Base-by-base conservation (phyloP, 495 filamentous ascomycete genomes). In the Penicillium subrubescens region DNA sequence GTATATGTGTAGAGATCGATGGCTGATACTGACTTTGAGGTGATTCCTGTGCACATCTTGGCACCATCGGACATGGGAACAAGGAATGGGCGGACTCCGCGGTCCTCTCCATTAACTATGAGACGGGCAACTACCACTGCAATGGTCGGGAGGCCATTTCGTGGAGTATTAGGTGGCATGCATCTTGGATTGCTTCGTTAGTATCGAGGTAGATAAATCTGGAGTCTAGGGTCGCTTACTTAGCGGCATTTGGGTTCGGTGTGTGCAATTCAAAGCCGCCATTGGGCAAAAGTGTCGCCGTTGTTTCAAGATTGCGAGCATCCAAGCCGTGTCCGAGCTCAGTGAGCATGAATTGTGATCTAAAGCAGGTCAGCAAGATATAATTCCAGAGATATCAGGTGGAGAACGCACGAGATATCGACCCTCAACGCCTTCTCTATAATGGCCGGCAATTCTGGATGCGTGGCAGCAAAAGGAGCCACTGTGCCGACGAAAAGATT, bases 281-380 rank as follows among this genome's bases (percentile, higher is more conserved):
- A 57, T 77, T 65, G 21, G 69, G 57, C 46, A 71, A 60, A 15
- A 57, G 62, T 19, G 74, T 78, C 25, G 75, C 78, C 10, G 73
- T 78, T 17, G 78, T 80, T 67, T 80, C 76, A 21, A 80, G 61
- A 29, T 76, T 75, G 6, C 64, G 64, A 11, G 76, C 76, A 66
- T 80, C 78, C 4, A 77, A 57, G 1, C 78, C 76, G 58, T 77
- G 77, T 2, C 76, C 74, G 21, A 79, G 48, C 61, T 80, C 77
- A 2, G 73, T 80, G 0, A 80, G 62, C 64, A 79, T 62, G 52
- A 71, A 80, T 44, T 74, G 70, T 43, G 39, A 43, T 43, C 39
- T 43, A 43, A 43, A 43, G 39, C 39, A n/a, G 39, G 39, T 43
- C 15, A 43, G 15, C 14, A 43, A 43, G 39, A 43, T 43, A n/a